Evolutionary conservation across 163 green algal species (phyloP), one percentile per base, ranked within the genome.

Genomic region (Scenedesmus sp.): DNA sequence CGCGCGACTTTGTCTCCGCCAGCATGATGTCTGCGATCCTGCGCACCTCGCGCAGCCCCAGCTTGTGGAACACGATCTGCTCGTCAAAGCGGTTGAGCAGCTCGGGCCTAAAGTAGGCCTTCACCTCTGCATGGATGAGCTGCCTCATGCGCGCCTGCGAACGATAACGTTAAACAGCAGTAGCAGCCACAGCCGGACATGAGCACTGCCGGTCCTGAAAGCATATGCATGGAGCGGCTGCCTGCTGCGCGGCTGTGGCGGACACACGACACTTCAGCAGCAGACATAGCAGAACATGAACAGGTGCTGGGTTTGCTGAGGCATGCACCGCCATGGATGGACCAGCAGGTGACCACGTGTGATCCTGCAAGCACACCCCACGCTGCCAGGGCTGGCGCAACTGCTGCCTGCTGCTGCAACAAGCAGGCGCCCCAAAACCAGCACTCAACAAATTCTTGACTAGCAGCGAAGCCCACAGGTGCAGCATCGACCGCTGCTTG

Each of bases 81-180:
- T 98, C 96, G 90, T 98, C 97, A 82, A 98, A 94, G 42, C 88
- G 85, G 84, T 88, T 88, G 80, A 99, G 93, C 88, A 99, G 91
- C 94, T 99, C 97, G 15, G 97, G 97, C 70, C 93, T 81, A 95
- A 98, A 99, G 94, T 97, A 97, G 16, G 82, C 79, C 91, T 98
- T 98, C n/a, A 99, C 91, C 53, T 92, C 89, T 10, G 90, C 89
- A 33, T 15, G 35, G 5, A 92, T 70, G 7, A 92, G 76, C 16
- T 65, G 53, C 33, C 49, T 33, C 89, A 92, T 70, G 51, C 89
- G 89, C 59, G 72, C 83, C 78, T 81, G 72, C 26, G 24, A 5
- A n/a, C 30, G 16, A 44, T 26, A 43, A 18, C 24, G 40, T 12
- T 30, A 18, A 81, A 24, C 26, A 44, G 26, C 61, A 33, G 9